A percentile compares a stretch with the other conserved stretches of the same genome.
Evolutionary conservation across 257 asterid genomes (phyloP).

Genomic region (Solanum arcanum): DNA sequence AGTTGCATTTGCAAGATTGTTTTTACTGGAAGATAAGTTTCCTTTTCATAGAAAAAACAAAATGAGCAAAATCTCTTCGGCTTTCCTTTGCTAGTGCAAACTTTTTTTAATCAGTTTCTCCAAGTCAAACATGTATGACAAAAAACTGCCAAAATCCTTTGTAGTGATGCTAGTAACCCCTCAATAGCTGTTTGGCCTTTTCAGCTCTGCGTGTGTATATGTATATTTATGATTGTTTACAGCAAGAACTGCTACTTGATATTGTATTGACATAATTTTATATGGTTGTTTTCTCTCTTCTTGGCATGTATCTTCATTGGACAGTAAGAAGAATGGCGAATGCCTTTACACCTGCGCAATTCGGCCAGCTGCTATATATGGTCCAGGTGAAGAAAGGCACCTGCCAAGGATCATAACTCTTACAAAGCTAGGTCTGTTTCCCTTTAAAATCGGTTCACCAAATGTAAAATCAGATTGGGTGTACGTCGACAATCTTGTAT

Average conservation of each 20-base stretch:
- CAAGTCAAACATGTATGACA: neutral
- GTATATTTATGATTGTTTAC: neutral
- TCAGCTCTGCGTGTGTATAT: neutral
- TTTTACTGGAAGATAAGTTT: neutral
- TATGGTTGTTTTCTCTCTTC: neutral
- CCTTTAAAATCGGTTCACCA: slow-evolving; percentile 50
- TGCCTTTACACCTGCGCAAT: slow-evolving; percentile 73
- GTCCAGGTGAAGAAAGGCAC: slow-evolving; percentile 98
- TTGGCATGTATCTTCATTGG: neutral
- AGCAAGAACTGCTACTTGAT: neutral
- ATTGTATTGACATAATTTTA: neutral
- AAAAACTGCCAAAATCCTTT: neutral
- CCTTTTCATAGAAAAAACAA: neutral
- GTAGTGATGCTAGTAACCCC: neutral
- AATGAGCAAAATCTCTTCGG: neutral
- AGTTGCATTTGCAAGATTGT: neutral
- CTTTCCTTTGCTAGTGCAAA: neutral
- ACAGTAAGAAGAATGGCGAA: slow-evolving; percentile 51
- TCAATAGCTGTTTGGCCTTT: neutral
- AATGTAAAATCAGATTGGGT: slow-evolving; percentile 90
- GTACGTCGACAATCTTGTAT: slow-evolving; percentile 70
- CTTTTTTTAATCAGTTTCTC: neutral
- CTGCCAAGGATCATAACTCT: slow-evolving; percentile 69
- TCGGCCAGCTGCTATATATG: slow-evolving; percentile 97
- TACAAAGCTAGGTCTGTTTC: slow-evolving; percentile 79